A percentile compares a stretch with the other conserved stretches of the same genome.
Conservation (phyloP, 768 basidiomycete species). For the Phylloporus sp. region DNA sequence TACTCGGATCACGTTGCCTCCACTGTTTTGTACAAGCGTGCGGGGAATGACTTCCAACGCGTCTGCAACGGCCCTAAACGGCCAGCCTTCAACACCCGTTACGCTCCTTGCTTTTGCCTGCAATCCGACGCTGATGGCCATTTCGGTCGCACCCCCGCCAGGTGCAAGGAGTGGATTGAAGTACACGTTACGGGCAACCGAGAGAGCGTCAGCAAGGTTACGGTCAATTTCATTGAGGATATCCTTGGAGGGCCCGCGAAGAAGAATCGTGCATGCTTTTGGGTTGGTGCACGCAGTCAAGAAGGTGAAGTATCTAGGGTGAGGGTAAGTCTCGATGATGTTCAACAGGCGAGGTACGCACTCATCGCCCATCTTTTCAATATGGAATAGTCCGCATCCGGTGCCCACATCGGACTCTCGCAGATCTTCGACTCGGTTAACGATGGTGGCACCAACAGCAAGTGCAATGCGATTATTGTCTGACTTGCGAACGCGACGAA, state of each 20-base stretch:
- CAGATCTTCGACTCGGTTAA: constrained; percentile 93
- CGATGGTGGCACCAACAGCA: constrained; percentile 92
- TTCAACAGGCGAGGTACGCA: constrained; percentile 19
- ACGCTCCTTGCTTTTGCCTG: constrained; percentile 75
- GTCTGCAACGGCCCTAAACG: constrained; percentile 88
- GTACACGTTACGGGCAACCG: constrained; percentile 93
- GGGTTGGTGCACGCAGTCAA: constrained; percentile 86
- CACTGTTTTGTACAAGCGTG: constrained; percentile 91
- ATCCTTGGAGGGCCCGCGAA: constrained; percentile 97
- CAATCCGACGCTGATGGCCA: constrained; percentile 91
- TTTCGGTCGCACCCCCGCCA: constrained; percentile 96
- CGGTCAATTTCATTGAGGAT: constrained; percentile 98
- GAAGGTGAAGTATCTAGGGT: constrained; percentile 90
- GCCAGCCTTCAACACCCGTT: constrained; percentile 87
- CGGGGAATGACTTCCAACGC: constrained; percentile 97
- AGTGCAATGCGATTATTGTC: constrained; percentile 99
- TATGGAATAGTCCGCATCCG: constrained; percentile 90
- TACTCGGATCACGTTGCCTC: constrained; percentile 91
- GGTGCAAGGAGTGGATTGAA: constrained; percentile 94
- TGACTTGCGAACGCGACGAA: constrained; percentile 96
- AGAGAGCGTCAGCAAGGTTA: constrained; percentile 96
- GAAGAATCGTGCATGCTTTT: constrained; percentile 96
- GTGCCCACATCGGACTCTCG: constrained; percentile 91
- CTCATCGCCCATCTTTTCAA: constrained; percentile 99
- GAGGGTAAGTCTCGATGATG: neutral